Conservation (phyloP, 306 rosid genomes). For the Vigna angularis region DNA sequence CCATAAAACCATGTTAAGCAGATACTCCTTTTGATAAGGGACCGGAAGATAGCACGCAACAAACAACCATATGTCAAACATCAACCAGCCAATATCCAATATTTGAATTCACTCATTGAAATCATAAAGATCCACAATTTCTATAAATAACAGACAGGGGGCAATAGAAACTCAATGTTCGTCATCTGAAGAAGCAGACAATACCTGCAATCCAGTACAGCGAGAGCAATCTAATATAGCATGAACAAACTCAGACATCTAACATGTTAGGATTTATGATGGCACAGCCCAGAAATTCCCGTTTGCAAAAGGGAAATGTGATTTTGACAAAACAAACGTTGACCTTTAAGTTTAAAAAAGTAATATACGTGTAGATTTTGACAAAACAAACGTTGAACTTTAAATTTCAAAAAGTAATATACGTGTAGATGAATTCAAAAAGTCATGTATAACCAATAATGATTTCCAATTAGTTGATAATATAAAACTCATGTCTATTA, state of each 20-base stretch:
- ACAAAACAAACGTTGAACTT: not conserved
- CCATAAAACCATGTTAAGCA: constrained; percentile 34
- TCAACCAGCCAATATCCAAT: constrained; percentile 3
- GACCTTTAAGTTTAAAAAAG: too few relatives aligned
- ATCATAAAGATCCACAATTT: constrained; percentile 1
- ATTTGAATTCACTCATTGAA: constrained; percentile 23
- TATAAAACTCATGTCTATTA: not conserved
- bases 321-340: not conserved
- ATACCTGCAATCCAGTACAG: constrained; percentile 7
- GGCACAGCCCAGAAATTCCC: constrained; percentile 7
- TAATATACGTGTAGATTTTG: not conserved
- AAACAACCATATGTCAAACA: not conserved
- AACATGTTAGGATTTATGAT: not conserved
- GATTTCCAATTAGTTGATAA: not conserved
- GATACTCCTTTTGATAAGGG: not conserved
- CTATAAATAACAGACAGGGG: constrained; percentile 9
- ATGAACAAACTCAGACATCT: constrained; percentile 20
- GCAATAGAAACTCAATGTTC: constrained; percentile 1
- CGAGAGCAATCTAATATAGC: constrained; percentile 19
- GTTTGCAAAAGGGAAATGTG: not conserved
- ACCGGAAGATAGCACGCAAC: constrained; percentile 11
- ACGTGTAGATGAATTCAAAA: not conserved
- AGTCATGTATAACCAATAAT: not conserved
- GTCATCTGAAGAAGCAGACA: constrained; percentile 5
- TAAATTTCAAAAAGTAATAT: too few relatives aligned